These are phyloP conservation scores for Debaryomyces tyrocola DNA, from an alignment of 805 yeast genomes.

Conservation along the genomic window DNA sequence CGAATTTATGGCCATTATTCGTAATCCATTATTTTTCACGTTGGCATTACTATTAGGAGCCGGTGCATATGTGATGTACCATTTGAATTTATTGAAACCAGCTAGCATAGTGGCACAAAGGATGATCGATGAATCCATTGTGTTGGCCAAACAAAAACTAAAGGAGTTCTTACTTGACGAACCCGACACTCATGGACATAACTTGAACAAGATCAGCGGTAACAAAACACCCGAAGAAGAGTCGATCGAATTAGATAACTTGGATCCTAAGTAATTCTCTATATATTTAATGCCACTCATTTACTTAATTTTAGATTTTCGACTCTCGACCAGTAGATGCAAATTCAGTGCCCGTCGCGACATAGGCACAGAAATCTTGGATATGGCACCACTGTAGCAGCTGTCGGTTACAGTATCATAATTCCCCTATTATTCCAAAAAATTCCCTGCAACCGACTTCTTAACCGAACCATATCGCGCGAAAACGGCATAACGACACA, in stretches of 20 bases:
- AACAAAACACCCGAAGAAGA: slow-evolving; percentile 5
- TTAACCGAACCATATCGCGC: too few species aligned
- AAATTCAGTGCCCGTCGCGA: too few species aligned
- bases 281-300: too few species aligned
- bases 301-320: too few species aligned
- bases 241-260: slow-evolving; percentile 16
- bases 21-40: slow-evolving; percentile 82
- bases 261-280: too few species aligned
- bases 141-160: slow-evolving; percentile 58
- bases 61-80: slow-evolving; percentile 65
- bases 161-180: slow-evolving; percentile 61
- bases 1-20: slow-evolving; percentile 82
- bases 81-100: slow-evolving; percentile 75
- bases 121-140: slow-evolving; percentile 55
- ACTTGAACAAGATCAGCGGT: slow-evolving; percentile 13
- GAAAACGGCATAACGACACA: too few species aligned
- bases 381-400: too few species aligned
- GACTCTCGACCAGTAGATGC: too few species aligned
- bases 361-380: too few species aligned
- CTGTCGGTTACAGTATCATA: too few species aligned
- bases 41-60: slow-evolving; percentile 58
- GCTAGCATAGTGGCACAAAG: slow-evolving; percentile 59
- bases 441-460: too few species aligned
- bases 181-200: slow-evolving; percentile 22
- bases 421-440: too few species aligned